These are phyloP conservation scores for Boletus sp. DNA, from an alignment of 1,284 basidiomycete species.

Conservation along the genomic window DNA sequence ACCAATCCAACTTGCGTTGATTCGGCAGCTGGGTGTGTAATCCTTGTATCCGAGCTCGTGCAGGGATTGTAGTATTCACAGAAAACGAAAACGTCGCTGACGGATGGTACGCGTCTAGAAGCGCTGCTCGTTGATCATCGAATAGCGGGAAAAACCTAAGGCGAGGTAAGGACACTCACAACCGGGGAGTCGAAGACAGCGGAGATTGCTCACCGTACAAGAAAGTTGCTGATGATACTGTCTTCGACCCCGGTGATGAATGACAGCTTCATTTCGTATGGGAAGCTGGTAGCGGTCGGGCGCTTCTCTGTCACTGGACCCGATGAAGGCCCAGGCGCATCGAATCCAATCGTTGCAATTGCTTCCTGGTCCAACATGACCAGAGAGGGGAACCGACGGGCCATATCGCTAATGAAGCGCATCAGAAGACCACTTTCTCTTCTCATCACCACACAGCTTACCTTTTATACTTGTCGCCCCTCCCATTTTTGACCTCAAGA, in stretches of 20 bases:
- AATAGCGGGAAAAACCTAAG: slow-evolving; percentile 83
- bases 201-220: slow-evolving; percentile 62
- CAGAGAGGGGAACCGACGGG: slow-evolving; percentile 68
- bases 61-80: slow-evolving; percentile 80
- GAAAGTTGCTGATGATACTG: slow-evolving; percentile 71
- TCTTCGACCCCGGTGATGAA: slow-evolving; percentile 79
- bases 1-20: slow-evolving; percentile 80
- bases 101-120: slow-evolving; percentile 80
- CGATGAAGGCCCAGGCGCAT: slow-evolving; percentile 56
- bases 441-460: slow-evolving; percentile 38
- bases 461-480: slow-evolving; percentile 67
- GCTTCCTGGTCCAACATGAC: slow-evolving; percentile 77
- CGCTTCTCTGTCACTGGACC: slow-evolving; percentile 43
- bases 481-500: slow-evolving; percentile 57
- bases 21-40: slow-evolving; percentile 72
- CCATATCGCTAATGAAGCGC: slow-evolving; percentile 60
- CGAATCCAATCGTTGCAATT: slow-evolving; percentile 75
- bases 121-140: slow-evolving; percentile 73
- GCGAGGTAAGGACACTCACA: slow-evolving; percentile 15
- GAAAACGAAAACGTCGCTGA: slow-evolving; percentile 89
- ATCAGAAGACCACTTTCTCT: slow-evolving; percentile 16
- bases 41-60: slow-evolving; percentile 69
- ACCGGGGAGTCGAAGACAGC: slow-evolving; percentile 8
- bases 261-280: slow-evolving; percentile 69
- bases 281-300: slow-evolving; percentile 67